These are phyloP conservation scores for Microstegium vimineum DNA, from an alignment of 176 grass and related monocot genomes.

Conservation along the genomic window DNA sequence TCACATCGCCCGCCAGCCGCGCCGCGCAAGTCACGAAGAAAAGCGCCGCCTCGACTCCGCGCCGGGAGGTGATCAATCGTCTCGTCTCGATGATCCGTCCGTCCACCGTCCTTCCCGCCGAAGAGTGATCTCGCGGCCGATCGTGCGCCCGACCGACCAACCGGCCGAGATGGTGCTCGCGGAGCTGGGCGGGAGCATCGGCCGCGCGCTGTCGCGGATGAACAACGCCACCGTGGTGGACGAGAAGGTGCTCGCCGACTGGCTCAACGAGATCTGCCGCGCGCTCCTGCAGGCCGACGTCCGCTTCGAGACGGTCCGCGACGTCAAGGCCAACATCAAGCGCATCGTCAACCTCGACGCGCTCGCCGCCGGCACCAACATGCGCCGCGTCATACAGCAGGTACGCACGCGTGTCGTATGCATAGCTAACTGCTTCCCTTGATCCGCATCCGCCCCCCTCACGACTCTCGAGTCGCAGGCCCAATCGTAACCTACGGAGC, in stretches of 20 bases:
- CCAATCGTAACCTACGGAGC: background rate
- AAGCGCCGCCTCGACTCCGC: background rate
- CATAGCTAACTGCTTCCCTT: no score
- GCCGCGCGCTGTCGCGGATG: constrained; percentile 87
- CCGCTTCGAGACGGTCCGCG: constrained; percentile 85
- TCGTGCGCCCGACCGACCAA: background rate
- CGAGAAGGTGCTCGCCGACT: constrained; percentile 84
- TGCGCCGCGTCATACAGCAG: constrained; percentile 75
- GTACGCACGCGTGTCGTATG: constrained; percentile 2
- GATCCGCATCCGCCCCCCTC: no score
- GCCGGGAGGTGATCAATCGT: background rate
- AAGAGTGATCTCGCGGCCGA: background rate
- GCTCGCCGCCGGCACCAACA: constrained; percentile 79
- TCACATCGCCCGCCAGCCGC: background rate
- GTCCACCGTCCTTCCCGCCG: background rate
- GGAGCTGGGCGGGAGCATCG: constrained; percentile 86
- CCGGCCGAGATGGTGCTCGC: constrained; percentile 68
- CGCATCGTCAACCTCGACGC: constrained; percentile 59
- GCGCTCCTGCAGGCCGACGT: constrained; percentile 80
- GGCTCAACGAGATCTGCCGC: constrained; percentile 92
- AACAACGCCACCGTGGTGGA: constrained; percentile 84
- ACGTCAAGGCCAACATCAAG: constrained; percentile 88
- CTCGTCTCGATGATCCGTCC: background rate
- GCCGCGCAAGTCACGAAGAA: background rate
- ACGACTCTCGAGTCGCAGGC: background rate